Evolutionary conservation across 352 stramenopile genomes (phyloP).

Genomic region (Globisporangium camurandrum): DNA sequence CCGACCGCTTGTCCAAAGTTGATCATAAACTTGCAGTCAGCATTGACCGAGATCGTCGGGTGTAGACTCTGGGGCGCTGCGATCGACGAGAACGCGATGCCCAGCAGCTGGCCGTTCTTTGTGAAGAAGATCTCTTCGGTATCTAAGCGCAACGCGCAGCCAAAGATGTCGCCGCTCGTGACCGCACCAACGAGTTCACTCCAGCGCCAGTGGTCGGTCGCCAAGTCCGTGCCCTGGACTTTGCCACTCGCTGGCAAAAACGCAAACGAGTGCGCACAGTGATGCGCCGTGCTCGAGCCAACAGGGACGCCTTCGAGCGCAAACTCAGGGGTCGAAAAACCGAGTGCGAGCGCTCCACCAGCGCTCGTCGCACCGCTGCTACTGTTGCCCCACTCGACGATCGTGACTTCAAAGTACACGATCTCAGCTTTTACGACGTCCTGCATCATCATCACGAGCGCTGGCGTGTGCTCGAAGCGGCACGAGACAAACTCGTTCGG

Average conservation of each 20-base stretch:
- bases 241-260: conserved; percentile 67
- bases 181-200: conserved; percentile 38
- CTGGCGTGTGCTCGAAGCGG: conserved; percentile 73
- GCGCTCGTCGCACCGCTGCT: conserved; percentile 5
- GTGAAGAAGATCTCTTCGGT: conserved; percentile 83
- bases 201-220: conserved; percentile 68
- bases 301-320: conserved; percentile 59
- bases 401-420: conserved; percentile 75
- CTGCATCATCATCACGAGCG: conserved; percentile 63
- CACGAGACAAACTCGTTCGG: conserved; percentile 50
- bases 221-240: conserved; percentile 42
- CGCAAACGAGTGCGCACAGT: conserved; percentile 57
- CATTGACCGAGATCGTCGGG: conserved; percentile 71
- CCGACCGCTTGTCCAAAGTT: conserved; percentile 49
- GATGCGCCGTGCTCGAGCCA: conserved; percentile 27
- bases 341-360: conserved; percentile 29
- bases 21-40: conserved; percentile 66
- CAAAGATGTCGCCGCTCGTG: conserved; percentile 58
- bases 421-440: conserved; percentile 66
- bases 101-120: conserved; percentile 74
- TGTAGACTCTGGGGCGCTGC: conserved; percentile 33
- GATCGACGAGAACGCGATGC: conserved; percentile 77
- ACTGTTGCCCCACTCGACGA: conserved; percentile 45
- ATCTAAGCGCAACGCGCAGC: conserved; percentile 71
- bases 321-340: conserved; percentile 61